Evolutionary conservation across 257 asterid genomes (phyloP).

Genomic region (Nicotiana otophora): DNA sequence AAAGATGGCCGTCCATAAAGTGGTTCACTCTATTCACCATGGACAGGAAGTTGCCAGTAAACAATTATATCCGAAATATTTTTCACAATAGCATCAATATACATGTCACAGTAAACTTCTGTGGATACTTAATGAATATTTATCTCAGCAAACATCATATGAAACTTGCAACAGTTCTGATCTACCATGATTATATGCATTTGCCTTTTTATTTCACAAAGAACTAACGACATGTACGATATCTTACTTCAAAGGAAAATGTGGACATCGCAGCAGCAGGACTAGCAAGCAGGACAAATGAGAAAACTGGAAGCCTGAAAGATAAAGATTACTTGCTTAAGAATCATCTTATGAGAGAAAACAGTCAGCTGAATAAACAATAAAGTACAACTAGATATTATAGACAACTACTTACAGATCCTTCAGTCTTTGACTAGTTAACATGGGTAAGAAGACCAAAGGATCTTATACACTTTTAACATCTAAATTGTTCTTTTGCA

Average conservation of each 20-base stretch:
- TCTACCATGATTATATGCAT: not conserved
- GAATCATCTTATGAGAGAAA: not conserved
- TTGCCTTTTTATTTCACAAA: not conserved
- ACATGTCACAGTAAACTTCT: not conserved
- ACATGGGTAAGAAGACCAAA: not conserved
- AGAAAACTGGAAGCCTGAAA: conserved; percentile 36
- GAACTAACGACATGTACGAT: not conserved
- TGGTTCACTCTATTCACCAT: too few species aligned
- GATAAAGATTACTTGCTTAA: not conserved
- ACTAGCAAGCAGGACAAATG: conserved; percentile 32
- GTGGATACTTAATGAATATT: not conserved
- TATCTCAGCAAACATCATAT: not conserved
- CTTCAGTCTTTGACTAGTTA: not conserved
- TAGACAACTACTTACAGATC: not conserved
- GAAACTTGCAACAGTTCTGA: not conserved
- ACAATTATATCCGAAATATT: not conserved
- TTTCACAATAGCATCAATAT: not conserved
- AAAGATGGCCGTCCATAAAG: not conserved
- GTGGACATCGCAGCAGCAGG: conserved; percentile 32
- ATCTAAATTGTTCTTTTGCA: conserved; percentile 3
- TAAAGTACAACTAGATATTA: not conserved
- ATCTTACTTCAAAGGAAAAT: conserved; percentile 28
- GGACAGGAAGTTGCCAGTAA: not conserved
- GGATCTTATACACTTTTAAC: not conserved
- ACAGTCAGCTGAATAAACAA: not conserved